Evolutionary conservation across 352 stramenopile species (phyloP).

Genomic region (Globisporangium heterothallicum): DNA sequence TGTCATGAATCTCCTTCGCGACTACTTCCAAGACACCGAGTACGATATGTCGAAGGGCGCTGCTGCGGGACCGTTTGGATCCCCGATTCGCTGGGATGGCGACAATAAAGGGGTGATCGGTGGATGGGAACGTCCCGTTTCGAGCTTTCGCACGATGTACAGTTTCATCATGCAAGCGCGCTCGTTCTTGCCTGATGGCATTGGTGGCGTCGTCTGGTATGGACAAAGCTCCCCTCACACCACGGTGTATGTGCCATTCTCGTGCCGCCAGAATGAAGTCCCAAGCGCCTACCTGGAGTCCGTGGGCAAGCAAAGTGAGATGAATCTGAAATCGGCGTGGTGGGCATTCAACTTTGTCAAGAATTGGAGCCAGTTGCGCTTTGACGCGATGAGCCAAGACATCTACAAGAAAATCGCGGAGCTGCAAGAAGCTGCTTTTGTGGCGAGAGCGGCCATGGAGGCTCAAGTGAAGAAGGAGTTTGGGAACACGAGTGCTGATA

Average conservation of each 20-base stretch:
- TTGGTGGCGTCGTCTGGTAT: conserved; percentile 51
- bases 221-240: conserved; percentile 41
- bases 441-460: conserved; percentile 22
- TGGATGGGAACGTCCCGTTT: conserved; percentile 83
- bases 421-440: conserved; percentile 31
- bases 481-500: conserved; percentile 1
- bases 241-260: conserved; percentile 53
- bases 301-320: conserved; percentile 48
- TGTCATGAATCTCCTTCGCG: conserved; percentile 68
- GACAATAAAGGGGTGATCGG: conserved; percentile 33
- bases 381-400: conserved; percentile 44
- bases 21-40: conserved; percentile 82
- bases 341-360: conserved; percentile 75
- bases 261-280: conserved; percentile 30
- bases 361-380: conserved; percentile 67
- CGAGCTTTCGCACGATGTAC: conserved; percentile 79
- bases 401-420: conserved; percentile 24
- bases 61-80: conserved; percentile 81
- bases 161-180: conserved; percentile 58
- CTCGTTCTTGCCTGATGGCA: conserved; percentile 18
- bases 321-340: conserved; percentile 46
- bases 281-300: conserved; percentile 35
- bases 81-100: conserved; percentile 72
- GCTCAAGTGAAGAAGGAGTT: conserved; percentile 15
- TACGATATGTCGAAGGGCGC: conserved; percentile 75